phyloP scores from a whole-genome alignment of 306 rosid genomes.

The Coriaria nepalensis region DNA sequence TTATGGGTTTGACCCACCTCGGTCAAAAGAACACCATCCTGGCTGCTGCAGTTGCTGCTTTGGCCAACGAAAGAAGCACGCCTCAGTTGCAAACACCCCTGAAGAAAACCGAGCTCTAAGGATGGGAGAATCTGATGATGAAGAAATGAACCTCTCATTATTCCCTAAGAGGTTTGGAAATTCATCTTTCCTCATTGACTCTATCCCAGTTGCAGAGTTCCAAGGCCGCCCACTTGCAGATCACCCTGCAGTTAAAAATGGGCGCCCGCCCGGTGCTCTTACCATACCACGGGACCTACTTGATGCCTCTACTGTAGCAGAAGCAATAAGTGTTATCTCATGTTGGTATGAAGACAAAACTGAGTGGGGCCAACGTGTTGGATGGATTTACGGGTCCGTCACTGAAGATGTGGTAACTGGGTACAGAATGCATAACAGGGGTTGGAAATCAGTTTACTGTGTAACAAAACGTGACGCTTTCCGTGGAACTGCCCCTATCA shows the following conservation, averaged over 20 bases:
- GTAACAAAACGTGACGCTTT: constrained; percentile 95
- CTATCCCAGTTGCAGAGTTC: constrained; percentile 85
- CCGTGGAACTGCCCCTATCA: constrained; percentile 97
- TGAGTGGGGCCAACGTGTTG: constrained; percentile 97
- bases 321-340: constrained; percentile 87
- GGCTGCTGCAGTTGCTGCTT: constrained; percentile 66
- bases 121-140: constrained; percentile 79
- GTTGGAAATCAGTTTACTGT: constrained; percentile 92
- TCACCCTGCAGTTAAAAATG: constrained; percentile 90
- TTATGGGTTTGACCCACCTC: constrained; percentile 91
- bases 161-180: constrained; percentile 82
- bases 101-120: constrained; percentile 66
- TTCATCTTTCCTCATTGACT: constrained; percentile 73
- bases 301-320: constrained; percentile 90
- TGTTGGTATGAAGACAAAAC: constrained; percentile 99
- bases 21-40: constrained; percentile 51
- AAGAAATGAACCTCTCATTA: constrained; percentile 66
- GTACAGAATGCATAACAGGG: constrained; percentile 90
- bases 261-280: constrained; percentile 91
- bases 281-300: constrained; percentile 74
- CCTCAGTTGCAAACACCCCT: constrained; percentile 27
- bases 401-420: constrained; percentile 98
- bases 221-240: constrained; percentile 98
- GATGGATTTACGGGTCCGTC: constrained; percentile 97
- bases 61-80: constrained; percentile 35